Evolutionary conservation across 2,329 filamentous ascomycete species (phyloP).

Genomic region (Ceratocystis harringtonii): DNA sequence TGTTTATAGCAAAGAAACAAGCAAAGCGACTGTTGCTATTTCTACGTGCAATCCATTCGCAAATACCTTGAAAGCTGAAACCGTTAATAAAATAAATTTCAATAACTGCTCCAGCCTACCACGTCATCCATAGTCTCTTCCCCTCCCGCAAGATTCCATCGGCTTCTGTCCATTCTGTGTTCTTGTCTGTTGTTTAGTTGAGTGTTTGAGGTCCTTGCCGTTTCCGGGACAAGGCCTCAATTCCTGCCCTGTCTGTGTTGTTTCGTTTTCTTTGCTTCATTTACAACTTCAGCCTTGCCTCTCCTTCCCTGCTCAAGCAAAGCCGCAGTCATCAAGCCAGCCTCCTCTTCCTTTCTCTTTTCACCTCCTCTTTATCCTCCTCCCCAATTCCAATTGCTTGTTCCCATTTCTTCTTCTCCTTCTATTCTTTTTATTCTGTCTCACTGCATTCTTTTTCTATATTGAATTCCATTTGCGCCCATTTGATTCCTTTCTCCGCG

Average conservation of each 20-base stretch:
- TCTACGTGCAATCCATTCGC: not conserved
- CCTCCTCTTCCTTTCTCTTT: constrained; percentile 3
- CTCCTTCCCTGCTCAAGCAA: constrained; percentile 1
- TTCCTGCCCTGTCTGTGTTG: not conserved
- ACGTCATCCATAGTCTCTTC: not conserved
- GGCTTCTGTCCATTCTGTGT: not conserved
- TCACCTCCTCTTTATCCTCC: not conserved
- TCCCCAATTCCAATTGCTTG: not conserved
- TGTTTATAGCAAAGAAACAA: not conserved
- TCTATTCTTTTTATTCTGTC: not conserved
- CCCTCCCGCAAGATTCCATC: not conserved
- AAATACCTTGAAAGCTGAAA: too few relatives aligned
- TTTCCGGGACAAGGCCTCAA: constrained; percentile 6
- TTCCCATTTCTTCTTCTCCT: not conserved
- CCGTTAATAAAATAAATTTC: not conserved
- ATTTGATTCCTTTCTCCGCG: not conserved
- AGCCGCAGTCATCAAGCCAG: constrained; percentile 3
- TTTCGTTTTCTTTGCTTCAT: not conserved
- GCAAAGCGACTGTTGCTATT: not conserved
- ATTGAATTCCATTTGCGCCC: not conserved
- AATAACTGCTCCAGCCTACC: not conserved
- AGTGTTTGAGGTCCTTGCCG: not conserved
- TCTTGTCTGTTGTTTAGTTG: not conserved
- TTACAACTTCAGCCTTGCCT: constrained; percentile 9
- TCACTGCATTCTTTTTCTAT: not conserved